Evolutionary conservation across 2,329 filamentous ascomycete genomes (phyloP).

Genomic region (Westerdykella aurantiaca): DNA sequence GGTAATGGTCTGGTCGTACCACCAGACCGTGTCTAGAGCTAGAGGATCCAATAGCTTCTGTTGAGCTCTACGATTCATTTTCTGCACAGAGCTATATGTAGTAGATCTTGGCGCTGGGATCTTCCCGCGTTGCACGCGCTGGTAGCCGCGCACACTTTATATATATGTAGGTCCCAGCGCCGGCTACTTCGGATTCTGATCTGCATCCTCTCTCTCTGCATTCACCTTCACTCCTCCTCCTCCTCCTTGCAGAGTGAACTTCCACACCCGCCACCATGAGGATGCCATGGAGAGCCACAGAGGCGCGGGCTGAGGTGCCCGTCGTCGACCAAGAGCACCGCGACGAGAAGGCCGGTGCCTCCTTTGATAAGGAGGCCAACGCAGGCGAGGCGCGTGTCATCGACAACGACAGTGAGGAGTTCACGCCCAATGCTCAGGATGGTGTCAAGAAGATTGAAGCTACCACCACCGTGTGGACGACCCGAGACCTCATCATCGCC

Average conservation of each 20-base stretch:
- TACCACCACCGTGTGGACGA: conserved; percentile 39
- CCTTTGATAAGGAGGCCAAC: conserved; percentile 8
- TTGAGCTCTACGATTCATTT: neutral
- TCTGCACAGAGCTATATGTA: neutral
- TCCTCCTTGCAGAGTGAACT: neutral
- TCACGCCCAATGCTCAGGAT: conserved; percentile 17
- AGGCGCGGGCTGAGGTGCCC: neutral
- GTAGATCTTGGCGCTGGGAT: neutral
- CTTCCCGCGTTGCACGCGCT: neutral
- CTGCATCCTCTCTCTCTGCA: neutral
- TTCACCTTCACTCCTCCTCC: neutral
- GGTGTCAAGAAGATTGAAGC: conserved; percentile 41
- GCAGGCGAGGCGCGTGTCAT: conserved; percentile 8
- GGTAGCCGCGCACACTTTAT: neutral
- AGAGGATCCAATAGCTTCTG: no score
- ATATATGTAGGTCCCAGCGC: neutral
- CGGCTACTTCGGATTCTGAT: neutral
- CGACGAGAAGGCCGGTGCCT: conserved; percentile 1
- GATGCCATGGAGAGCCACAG: neutral
- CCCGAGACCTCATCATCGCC: conserved; percentile 34
- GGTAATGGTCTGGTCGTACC: no score
- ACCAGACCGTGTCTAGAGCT: no score
- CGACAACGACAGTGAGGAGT: conserved; percentile 4
- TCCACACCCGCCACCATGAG: neutral
- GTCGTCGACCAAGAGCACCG: neutral